Percentiles rank a stretch among this genome's conserved stretches.
phyloP scores from a whole-genome alignment of 2,329 filamentous ascomycete genomes.

The Meredithiella fracta region DNA sequence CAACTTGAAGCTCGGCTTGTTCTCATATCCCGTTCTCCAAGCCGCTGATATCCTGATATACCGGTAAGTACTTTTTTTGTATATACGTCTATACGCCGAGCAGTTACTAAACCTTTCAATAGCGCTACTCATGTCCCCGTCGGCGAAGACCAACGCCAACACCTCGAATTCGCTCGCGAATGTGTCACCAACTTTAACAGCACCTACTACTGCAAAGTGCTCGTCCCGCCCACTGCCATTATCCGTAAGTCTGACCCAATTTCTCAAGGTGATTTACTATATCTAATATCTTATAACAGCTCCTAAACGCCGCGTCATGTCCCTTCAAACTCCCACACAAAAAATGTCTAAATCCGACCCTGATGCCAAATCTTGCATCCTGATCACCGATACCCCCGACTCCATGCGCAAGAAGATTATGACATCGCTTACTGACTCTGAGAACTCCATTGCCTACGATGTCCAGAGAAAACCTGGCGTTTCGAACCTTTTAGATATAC shows the following conservation, averaged over 20 bases:
- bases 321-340: conserved; percentile 53
- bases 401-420: conserved; percentile 55
- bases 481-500: conserved; percentile 68
- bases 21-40: conserved; percentile 91
- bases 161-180: conserved; percentile 82
- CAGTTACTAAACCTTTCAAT: neutral
- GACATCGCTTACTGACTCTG: conserved; percentile 60
- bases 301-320: conserved; percentile 79
- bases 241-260: conserved; percentile 39
- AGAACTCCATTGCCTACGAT: conserved; percentile 54
- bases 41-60: conserved; percentile 89
- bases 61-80: conserved; percentile 28
- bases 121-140: conserved; percentile 89
- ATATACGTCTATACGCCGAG: too few relatives aligned
- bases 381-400: conserved; percentile 55
- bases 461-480: conserved; percentile 57
- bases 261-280: neutral
- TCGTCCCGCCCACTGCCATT: conserved; percentile 53
- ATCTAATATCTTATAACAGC: conserved; percentile 28
- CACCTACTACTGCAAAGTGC: conserved; percentile 39
- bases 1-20: conserved; percentile 66
- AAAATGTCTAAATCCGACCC: conserved; percentile 93
- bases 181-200: conserved; percentile 79
- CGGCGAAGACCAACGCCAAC: conserved; percentile 86
- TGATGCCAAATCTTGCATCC: conserved; percentile 57